Base-by-base conservation (phyloP, 2,329 filamentous ascomycete species). In the Venturiaceae sp. region DNA sequence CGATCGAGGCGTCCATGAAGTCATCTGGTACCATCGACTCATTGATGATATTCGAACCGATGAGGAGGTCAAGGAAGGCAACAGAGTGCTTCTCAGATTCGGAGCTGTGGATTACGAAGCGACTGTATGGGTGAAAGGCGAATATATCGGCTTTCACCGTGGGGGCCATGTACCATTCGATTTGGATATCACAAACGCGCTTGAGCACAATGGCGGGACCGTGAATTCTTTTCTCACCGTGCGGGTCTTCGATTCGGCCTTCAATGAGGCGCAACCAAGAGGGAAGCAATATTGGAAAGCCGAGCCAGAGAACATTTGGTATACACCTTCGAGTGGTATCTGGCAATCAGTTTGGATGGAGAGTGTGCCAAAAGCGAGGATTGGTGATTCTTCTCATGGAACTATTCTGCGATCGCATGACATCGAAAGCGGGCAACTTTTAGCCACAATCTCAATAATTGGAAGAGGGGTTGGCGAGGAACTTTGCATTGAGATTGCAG, bases 281-380 rank as follows among this genome's bases (percentile, higher is more conserved):
- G 85, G 85, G 0, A 88, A 88, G 67, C 85, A 88, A 68, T 84
- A 84, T 65, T 85, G 82, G 82, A 77, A 75, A 3, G 78, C 80
- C 1, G 28, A 41, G 13, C 34, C 55, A 3, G 23, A 28, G 26
- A 36, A 57, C 14, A 57, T 57, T n/a, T 36, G 36, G 33, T 57
- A 57, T n/a, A 28, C 33, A 23, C 21, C 55, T 28, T 57, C 33
- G 6, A 57, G 55, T 21, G 55, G 55, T 23, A 57, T 57, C 23
- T 57, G 55, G 55, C 55, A 57, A 33, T 44, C 37, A 3, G 55
- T 57, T 13, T 57, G 55, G 55, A 28, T 57, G 13, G 55, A 57
- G 39, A 44, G 33, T 50, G 55, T 47, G 21, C 55, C 55, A 11
- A 47, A 41, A 36, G 39, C 37, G n/a, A 44, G 39, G 16, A 57